These are phyloP conservation scores for Apiotrichum porosum DNA, from an alignment of 1,284 basidiomycete genomes.

Conservation along the genomic window DNA sequence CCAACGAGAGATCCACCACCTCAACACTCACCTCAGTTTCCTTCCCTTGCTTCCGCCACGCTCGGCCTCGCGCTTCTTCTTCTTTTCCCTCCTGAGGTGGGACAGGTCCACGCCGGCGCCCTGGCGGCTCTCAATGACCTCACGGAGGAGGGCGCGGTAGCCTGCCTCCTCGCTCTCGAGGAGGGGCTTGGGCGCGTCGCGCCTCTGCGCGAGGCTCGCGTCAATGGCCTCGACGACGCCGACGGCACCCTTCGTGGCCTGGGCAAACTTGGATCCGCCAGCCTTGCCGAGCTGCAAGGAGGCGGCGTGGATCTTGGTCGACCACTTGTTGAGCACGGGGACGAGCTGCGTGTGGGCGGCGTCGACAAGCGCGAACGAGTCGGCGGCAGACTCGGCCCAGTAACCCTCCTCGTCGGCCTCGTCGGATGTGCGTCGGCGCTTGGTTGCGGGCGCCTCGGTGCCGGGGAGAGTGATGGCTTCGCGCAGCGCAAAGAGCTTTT, in stretches of 20 bases:
- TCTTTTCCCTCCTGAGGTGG: slow-evolving; percentile 51
- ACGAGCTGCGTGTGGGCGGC: slow-evolving; percentile 62
- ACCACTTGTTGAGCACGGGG: slow-evolving; percentile 83
- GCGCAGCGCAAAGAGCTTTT: slow-evolving; percentile 59
- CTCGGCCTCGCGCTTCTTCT: slow-evolving; percentile 74
- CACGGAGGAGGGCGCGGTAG: slow-evolving; percentile 80
- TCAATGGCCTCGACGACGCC: slow-evolving; percentile 47
- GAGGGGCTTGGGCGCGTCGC: slow-evolving; percentile 24
- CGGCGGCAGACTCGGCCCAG: slow-evolving; percentile 31
- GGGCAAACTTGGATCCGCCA: slow-evolving; percentile 55
- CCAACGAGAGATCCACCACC: neutral
- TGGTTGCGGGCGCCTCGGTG: slow-evolving; percentile 8
- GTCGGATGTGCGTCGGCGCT: slow-evolving; percentile 10
- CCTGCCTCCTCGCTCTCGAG: slow-evolving; percentile 74
- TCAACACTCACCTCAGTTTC: slow-evolving; percentile 63
- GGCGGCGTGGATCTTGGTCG: slow-evolving; percentile 84
- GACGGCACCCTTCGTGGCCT: slow-evolving; percentile 53
- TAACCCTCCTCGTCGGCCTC: slow-evolving; percentile 24
- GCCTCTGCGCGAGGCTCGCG: slow-evolving; percentile 29
- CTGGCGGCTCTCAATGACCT: slow-evolving; percentile 67
- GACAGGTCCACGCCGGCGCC: slow-evolving; percentile 29
- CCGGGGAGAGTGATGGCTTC: slow-evolving; percentile 50
- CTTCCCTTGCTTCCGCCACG: slow-evolving; percentile 90
- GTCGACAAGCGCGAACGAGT: slow-evolving; percentile 35
- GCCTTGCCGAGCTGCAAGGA: slow-evolving; percentile 52